phyloP scores from a whole-genome alignment of 768 basidiomycete species.

The Cystobasidium ongulense region DNA sequence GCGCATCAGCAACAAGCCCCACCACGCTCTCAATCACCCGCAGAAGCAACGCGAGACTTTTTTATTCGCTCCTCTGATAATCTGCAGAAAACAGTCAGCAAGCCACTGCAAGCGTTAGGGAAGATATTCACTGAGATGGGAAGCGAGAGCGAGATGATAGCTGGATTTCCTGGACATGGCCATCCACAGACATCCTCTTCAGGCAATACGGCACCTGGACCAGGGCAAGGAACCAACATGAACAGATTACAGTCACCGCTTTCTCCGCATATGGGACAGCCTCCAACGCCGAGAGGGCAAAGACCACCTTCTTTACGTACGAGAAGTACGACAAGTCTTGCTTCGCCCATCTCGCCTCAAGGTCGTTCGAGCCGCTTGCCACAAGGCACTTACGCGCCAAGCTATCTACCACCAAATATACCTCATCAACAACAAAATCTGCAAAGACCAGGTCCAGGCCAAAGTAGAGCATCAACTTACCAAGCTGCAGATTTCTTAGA shows the following conservation, averaged over 20 bases:
- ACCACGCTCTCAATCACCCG: conserved; percentile 5
- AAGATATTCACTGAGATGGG: conserved; percentile 39
- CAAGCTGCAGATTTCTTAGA: conserved; percentile 16
- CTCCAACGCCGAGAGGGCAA: background rate
- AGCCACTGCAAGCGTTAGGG: conserved; percentile 43
- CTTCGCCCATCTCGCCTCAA: conserved; percentile 4
- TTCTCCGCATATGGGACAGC: background rate
- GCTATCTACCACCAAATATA: background rate
- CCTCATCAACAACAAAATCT: conserved; percentile 20
- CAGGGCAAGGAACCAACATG: background rate
- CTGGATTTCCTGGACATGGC: background rate
- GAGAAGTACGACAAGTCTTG: background rate
- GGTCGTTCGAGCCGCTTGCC: background rate
- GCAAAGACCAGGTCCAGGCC: background rate
- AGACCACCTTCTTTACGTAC: background rate
- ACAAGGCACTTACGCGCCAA: background rate
- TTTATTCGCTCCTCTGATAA: conserved; percentile 36
- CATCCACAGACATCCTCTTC: background rate
- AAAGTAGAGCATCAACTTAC: background rate
- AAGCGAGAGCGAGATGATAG: conserved; percentile 20
- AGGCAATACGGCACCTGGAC: background rate
- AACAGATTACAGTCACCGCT: background rate
- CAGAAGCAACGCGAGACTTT: conserved; percentile 32
- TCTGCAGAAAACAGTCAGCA: conserved; percentile 39
- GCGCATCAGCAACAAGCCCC: conserved; percentile 9